Evolutionary conservation across 768 basidiomycete species (phyloP).

Genomic region (Neoboletus magnificus): DNA sequence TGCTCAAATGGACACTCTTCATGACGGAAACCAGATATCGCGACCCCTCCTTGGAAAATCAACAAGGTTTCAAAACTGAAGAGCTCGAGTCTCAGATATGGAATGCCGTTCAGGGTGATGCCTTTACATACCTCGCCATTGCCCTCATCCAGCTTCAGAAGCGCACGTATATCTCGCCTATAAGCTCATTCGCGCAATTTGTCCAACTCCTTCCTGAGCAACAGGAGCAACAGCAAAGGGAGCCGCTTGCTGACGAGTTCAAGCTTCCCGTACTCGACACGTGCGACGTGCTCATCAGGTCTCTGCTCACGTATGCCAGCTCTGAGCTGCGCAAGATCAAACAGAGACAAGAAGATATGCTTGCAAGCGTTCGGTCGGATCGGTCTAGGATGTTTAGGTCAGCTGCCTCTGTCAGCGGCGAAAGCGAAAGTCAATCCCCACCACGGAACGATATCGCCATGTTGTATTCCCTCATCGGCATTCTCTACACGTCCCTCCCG

Average conservation of each 20-base stretch:
- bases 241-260: constrained; percentile 41
- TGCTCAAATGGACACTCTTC: constrained; percentile 89
- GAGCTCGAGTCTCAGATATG: constrained; percentile 79
- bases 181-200: constrained; percentile 38
- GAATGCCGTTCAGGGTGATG: constrained; percentile 80
- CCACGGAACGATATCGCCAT: constrained; percentile 84
- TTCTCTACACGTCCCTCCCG: constrained; percentile 72
- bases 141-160: constrained; percentile 56
- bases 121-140: constrained; percentile 68
- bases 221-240: constrained; percentile 35
- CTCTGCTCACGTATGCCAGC: constrained; percentile 70
- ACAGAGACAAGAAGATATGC: constrained; percentile 83
- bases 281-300: constrained; percentile 70
- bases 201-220: constrained; percentile 36
- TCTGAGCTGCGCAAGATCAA: constrained; percentile 84
- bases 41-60: constrained; percentile 60
- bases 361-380: constrained; percentile 64
- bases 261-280: constrained; percentile 55
- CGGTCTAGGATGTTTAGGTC: constrained; percentile 52
- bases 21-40: constrained; percentile 72
- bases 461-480: constrained; percentile 78
- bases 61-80: constrained; percentile 67
- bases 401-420: constrained; percentile 40
- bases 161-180: constrained; percentile 30
- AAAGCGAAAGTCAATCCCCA: constrained; percentile 40